A percentile compares a stretch with the other conserved stretches of the same genome.
phyloP scores from a whole-genome alignment of 371 early-diverging fungal species.

The Lichtheimia ornata region DNA sequence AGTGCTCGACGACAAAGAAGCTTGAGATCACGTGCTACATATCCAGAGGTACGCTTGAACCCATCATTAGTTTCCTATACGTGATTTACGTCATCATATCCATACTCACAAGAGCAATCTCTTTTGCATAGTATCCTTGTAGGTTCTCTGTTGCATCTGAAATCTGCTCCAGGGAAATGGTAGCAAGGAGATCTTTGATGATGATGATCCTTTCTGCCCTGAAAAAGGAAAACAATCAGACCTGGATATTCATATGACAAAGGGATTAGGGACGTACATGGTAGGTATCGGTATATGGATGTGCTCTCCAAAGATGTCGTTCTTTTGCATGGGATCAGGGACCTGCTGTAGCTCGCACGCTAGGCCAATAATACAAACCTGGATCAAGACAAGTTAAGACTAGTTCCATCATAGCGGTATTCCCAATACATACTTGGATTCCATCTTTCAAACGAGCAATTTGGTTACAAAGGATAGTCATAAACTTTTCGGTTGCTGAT shows the following conservation, averaged over 20 bases:
- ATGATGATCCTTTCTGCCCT: constrained; percentile 32
- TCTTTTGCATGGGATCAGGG: constrained; percentile 31
- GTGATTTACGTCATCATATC: neutral
- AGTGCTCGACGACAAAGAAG: constrained; percentile 49
- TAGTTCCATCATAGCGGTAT: neutral
- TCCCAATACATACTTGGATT: constrained; percentile 4
- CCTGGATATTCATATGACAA: too few species aligned
- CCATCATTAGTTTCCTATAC: too few species aligned
- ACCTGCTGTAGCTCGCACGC: constrained; percentile 26
- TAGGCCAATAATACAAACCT: constrained; percentile 40
- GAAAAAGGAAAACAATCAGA: neutral
- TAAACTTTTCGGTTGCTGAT: constrained; percentile 9
- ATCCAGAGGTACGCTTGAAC: constrained; percentile 60
- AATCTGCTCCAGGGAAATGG: constrained; percentile 8
- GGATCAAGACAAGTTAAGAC: neutral
- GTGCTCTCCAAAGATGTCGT: constrained; percentile 43
- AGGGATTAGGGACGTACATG: constrained; percentile 19
- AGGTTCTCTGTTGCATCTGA: neutral
- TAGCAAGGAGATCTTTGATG: constrained; percentile 15
- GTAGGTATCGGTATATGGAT: constrained; percentile 41
- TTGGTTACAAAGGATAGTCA: constrained; percentile 14
- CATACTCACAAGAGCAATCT: constrained; percentile 33
- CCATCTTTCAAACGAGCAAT: constrained; percentile 19
- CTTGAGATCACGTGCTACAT: constrained; percentile 59
- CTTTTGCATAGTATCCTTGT: constrained; percentile 22